phyloP scores from a whole-genome alignment of 176 grass and related monocot species.

The Thalia dealbata region DNA sequence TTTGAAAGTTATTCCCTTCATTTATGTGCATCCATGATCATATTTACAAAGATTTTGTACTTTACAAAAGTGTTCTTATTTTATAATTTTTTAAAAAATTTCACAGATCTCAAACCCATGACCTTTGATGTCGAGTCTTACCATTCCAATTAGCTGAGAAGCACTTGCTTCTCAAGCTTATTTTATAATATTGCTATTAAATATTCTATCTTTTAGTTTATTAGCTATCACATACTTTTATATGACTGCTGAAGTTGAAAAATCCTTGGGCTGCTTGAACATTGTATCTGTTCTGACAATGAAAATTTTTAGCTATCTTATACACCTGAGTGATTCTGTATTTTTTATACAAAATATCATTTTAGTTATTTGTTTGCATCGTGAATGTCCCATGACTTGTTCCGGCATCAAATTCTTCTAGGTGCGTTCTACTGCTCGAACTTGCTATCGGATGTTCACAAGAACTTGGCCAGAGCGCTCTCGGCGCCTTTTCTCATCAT shows the following conservation, averaged over 20 bases:
- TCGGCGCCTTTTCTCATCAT: constrained; percentile 69
- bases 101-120: too few relatives aligned
- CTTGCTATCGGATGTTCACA: constrained; percentile 78
- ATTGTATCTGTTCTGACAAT: background rate
- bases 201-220: background rate
- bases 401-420: constrained; percentile 21
- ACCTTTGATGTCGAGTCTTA: too few relatives aligned
- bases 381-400: background rate
- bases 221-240: background rate
- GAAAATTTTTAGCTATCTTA: background rate
- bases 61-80: background rate
- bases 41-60: background rate
- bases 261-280: too few relatives aligned
- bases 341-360: background rate
- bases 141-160: too few relatives aligned
- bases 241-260: background rate
- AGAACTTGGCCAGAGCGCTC: constrained; percentile 91
- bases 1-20: background rate
- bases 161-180: too few relatives aligned
- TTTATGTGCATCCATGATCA: background rate
- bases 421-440: constrained; percentile 89
- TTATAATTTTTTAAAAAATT: too few relatives aligned
- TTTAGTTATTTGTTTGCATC: background rate
- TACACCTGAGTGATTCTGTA: background rate
- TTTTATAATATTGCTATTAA: background rate